These are phyloP conservation scores for Alternaria infectoria DNA, from an alignment of 2,329 filamentous ascomycete species.

Conservation along the genomic window DNA sequence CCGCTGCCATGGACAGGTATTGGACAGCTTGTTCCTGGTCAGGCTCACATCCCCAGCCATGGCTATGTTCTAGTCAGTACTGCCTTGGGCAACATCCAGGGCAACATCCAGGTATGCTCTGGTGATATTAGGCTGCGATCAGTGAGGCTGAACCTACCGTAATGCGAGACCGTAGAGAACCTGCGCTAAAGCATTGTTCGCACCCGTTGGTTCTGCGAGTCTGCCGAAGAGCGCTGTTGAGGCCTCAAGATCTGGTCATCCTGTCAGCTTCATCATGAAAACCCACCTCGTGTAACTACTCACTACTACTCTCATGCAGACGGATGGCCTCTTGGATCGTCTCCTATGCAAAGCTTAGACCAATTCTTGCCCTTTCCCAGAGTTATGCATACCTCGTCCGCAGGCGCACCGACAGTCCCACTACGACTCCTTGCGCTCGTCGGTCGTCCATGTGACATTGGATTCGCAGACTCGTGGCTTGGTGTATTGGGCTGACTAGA, in stretches of 20 bases:
- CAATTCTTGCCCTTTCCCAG: slow-evolving; percentile 9
- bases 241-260: slow-evolving; percentile 64
- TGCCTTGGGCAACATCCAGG: slow-evolving; percentile 19
- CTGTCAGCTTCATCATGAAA: slow-evolving; percentile 19
- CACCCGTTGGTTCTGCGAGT: slow-evolving; percentile 81
- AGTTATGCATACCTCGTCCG: slow-evolving; percentile 47
- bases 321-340: slow-evolving; percentile 96
- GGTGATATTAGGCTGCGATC: slow-evolving; percentile 1
- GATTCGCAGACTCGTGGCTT: slow-evolving; percentile 27
- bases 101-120: slow-evolving; percentile 35
- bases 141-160: slow-evolving; percentile 61
- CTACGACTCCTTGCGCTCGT: slow-evolving; percentile 36
- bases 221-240: slow-evolving; percentile 86
- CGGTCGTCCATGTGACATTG: slow-evolving; percentile 16
- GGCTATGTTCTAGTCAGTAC: slow-evolving; percentile 59
- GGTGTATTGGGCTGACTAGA: slow-evolving; percentile 39
- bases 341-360: slow-evolving; percentile 39
- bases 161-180: slow-evolving; percentile 93
- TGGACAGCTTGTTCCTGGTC: slow-evolving; percentile 76
- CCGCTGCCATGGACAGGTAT: slow-evolving; percentile 86
- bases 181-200: slow-evolving; percentile 92
- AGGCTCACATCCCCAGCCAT: slow-evolving; percentile 87
- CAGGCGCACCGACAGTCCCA: slow-evolving; percentile 45
- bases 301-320: slow-evolving; percentile 80
- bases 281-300: slow-evolving; percentile 18